Percentiles rank a stretch among this genome's conserved stretches.
Evolutionary conservation across 257 asterid species (phyloP).

Genomic region (Petunia axillaris): DNA sequence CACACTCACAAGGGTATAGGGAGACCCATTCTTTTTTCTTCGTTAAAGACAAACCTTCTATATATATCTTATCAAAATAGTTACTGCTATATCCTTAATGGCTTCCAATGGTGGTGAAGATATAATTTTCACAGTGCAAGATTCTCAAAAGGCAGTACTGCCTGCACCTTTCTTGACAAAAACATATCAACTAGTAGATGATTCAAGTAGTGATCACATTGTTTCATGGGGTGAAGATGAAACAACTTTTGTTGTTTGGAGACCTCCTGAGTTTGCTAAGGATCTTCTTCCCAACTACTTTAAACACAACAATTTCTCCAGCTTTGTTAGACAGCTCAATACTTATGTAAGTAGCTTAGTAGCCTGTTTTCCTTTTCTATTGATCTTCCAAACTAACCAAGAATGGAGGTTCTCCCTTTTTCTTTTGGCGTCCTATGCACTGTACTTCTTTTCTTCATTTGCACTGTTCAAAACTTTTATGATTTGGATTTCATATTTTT

Average conservation of each 20-base stretch:
- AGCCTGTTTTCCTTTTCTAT: not conserved
- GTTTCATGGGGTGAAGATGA: slow-evolving; percentile 34
- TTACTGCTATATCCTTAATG: not conserved
- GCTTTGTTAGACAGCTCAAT: slow-evolving; percentile 31
- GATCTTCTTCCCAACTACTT: slow-evolving; percentile 33
- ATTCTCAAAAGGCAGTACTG: not conserved
- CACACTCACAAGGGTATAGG: not conserved
- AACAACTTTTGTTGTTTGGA: slow-evolving; percentile 31
- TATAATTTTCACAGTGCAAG: not conserved
- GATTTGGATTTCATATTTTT: no score
- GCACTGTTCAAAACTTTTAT: no score
- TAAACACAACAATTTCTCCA: slow-evolving; percentile 30
- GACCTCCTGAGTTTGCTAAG: slow-evolving; percentile 26
- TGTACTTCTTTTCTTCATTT: no score
- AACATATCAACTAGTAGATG: slow-evolving; percentile 30
- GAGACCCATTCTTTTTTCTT: not conserved
- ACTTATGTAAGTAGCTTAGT: slow-evolving; percentile 25
- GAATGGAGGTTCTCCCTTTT: no score
- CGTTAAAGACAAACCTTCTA: not conserved
- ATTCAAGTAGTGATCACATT: slow-evolving; percentile 29
- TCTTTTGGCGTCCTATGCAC: no score
- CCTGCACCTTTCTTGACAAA: slow-evolving; percentile 31
- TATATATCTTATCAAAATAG: not conserved
- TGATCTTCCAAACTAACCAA: not conserved
- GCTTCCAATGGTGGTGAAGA: not conserved